Evolutionary conservation across 2,329 filamentous ascomycete genomes (phyloP), one percentile per base, ranked within the genome.

Genomic region (Claviceps pazoutovae): DNA sequence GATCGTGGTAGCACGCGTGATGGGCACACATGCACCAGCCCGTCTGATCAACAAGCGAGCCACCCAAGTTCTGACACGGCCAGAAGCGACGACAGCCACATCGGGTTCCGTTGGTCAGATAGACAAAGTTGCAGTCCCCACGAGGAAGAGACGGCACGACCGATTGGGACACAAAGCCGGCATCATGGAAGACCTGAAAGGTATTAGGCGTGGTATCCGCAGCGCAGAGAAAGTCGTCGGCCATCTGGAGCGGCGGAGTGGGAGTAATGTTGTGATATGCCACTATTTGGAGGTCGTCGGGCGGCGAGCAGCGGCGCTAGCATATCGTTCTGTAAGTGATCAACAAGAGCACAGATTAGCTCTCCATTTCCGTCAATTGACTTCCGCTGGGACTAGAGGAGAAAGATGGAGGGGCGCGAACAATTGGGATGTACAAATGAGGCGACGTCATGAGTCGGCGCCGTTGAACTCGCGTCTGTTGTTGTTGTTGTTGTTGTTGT

Each of bases 51-150:
- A 63, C 57, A 43, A 65, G 61, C 46, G 66, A 60, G 48, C 64
- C 62, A 36, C 59, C 65, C 46, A 61, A 56, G 51, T 62, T 57
- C 51, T 65, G 66, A 55, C 72, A 72, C 59, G 71, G 72, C 76
- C 77, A 82, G 65, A 81, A 82, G 50, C 77, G 76, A 57, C 78
- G 77, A 58, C 78, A 82, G 61, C 78, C 78, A 56, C 78, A 82
- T 54, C 71, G 72, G 36, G 72, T 68, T 53, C 74, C 75, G 60
- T 70, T 71, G 55, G 66, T 71, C 52, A 79, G 60, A 58, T 81
- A 76, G 53, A 78, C 72, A 60, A 72, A 81, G 62, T 80, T 79
- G 68, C 78, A 82, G 47, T 68, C 68, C 49, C 78, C 78, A 53
- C 68, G 67, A 2, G 78, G 77, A 9, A 80, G 68, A 53, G 58